phyloP scores from a whole-genome alignment of 768 basidiomycete genomes.

The Collybia nuda region DNA sequence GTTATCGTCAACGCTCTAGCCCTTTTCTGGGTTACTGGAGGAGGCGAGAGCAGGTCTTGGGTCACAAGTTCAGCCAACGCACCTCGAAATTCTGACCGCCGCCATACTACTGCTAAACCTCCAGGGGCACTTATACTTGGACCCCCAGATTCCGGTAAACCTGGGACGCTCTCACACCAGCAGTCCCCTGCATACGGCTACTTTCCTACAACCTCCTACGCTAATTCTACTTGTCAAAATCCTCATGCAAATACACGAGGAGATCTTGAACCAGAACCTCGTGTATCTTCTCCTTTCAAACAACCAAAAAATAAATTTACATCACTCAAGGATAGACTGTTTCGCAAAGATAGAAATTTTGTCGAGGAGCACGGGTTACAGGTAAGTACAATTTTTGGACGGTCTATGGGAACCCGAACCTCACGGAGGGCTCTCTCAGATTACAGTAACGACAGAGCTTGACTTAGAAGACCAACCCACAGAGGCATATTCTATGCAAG shows the following conservation, averaged over 20 bases:
- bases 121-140: not conserved
- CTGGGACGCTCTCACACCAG: not conserved
- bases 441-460: slow-evolving; percentile 21
- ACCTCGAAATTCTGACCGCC: not conserved
- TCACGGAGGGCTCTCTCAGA: slow-evolving; percentile 7
- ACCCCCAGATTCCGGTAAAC: not conserved
- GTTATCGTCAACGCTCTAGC: slow-evolving; percentile 47
- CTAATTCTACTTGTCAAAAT: not conserved
- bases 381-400: not conserved
- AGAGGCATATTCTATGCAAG: slow-evolving; percentile 10
- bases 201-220: not conserved
- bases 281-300: not conserved
- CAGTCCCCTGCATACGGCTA: not conserved
- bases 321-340: not conserved
- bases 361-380: slow-evolving; percentile 12
- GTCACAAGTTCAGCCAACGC: not conserved
- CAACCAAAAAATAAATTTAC: not conserved
- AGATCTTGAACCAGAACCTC: too few species aligned
- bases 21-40: slow-evolving; percentile 47
- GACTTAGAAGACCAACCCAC: slow-evolving; percentile 15
- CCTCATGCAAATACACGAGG: too few species aligned
- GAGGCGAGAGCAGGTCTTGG: not conserved
- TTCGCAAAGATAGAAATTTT: not conserved
- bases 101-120: not conserved
- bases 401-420: not conserved